These are phyloP conservation scores for Tolypocladium pustulatum DNA, from an alignment of 2,329 filamentous ascomycete genomes.

Conservation along the genomic window DNA sequence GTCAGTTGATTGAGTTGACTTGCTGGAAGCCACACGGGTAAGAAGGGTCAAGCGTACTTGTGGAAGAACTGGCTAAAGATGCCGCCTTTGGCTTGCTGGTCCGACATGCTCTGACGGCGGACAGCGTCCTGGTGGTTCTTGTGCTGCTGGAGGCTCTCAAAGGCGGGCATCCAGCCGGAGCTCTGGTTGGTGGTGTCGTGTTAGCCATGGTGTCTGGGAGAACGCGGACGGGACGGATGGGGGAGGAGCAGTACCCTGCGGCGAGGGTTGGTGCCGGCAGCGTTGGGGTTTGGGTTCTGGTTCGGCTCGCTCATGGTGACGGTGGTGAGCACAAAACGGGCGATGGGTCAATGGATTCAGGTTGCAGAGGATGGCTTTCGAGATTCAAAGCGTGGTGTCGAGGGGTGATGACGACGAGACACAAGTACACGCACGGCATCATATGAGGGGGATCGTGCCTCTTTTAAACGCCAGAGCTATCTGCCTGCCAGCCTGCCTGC, in stretches of 20 bases:
- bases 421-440: not conserved
- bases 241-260: slow-evolving; percentile 15
- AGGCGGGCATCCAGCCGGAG: slow-evolving; percentile 35
- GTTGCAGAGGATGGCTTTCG: not conserved
- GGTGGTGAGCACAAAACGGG: not conserved
- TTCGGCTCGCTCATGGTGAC: slow-evolving; percentile 18
- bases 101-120: slow-evolving; percentile 44
- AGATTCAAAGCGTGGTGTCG: not conserved
- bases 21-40: not conserved
- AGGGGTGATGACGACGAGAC: not conserved
- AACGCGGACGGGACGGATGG: not conserved
- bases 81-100: slow-evolving; percentile 38
- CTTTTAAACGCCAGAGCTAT: not conserved
- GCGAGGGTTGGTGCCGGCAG: slow-evolving; percentile 13
- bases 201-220: not conserved
- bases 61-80: slow-evolving; percentile 47
- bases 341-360: not conserved
- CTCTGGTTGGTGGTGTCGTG: slow-evolving; percentile 18
- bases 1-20: not conserved
- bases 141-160: slow-evolving; percentile 39
- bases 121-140: slow-evolving; percentile 37
- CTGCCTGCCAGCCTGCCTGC: too few relatives aligned
- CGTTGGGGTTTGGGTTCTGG: slow-evolving; percentile 9
- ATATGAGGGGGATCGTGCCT: not conserved
- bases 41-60: slow-evolving; percentile 29